Percentiles rank a stretch among this genome's conserved stretches.
phyloP scores from a whole-genome alignment of 805 yeast genomes.

The Wickerhamiella allomyrinae region DNA sequence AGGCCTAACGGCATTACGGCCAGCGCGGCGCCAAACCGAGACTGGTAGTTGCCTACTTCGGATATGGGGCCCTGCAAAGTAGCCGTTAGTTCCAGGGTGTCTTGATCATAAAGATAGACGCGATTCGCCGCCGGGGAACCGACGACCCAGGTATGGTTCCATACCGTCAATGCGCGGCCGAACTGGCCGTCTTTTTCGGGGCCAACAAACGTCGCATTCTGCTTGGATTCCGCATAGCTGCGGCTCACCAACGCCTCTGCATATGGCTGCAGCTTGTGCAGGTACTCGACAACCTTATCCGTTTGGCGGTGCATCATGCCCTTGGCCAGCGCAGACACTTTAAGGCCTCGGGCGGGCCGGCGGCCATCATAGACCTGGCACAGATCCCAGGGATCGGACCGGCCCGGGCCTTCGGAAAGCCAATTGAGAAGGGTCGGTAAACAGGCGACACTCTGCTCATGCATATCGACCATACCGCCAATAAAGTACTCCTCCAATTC shows the following conservation, averaged over 20 bases:
- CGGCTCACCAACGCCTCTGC: not conserved
- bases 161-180: slow-evolving; percentile 6
- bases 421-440: slow-evolving; percentile 27
- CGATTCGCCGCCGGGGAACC: slow-evolving; percentile 14
- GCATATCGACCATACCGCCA: slow-evolving; percentile 41
- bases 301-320: not conserved
- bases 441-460: slow-evolving; percentile 29
- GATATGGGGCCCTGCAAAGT: slow-evolving; percentile 8
- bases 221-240: not conserved
- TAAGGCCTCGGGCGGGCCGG: slow-evolving; percentile 8
- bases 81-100: not conserved
- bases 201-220: not conserved
- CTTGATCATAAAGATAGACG: slow-evolving; percentile 10
- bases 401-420: slow-evolving; percentile 25
- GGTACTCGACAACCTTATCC: not conserved
- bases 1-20: slow-evolving; percentile 19
- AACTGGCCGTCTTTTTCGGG: not conserved
- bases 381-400: slow-evolving; percentile 21
- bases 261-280: not conserved
- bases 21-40: slow-evolving; percentile 32
- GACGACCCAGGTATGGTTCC: slow-evolving; percentile 12
- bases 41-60: slow-evolving; percentile 9
- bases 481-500: slow-evolving; percentile 34
- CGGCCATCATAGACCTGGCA: slow-evolving; percentile 25
- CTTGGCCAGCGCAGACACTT: not conserved